These are phyloP conservation scores for Cyclotella sp. DNA, from an alignment of 108 stramenopile species.

Conservation along the genomic window DNA sequence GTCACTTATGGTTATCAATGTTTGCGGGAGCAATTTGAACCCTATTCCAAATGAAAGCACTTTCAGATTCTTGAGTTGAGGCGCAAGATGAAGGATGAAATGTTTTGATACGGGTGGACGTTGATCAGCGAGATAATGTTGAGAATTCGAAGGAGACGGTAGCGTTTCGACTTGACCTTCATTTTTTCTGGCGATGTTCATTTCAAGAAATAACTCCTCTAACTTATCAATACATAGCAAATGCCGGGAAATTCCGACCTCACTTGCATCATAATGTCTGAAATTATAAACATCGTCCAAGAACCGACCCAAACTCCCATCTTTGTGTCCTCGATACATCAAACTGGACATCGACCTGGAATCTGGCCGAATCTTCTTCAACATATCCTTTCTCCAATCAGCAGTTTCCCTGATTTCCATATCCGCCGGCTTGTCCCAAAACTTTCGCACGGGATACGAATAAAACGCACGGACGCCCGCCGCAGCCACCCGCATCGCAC, in stretches of 20 bases:
- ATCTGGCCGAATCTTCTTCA: slow-evolving; percentile 26
- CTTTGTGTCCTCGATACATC: slow-evolving; percentile 15
- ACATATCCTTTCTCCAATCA: neutral
- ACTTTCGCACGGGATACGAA: slow-evolving; percentile 10
- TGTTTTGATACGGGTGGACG: neutral
- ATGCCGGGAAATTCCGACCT: slow-evolving; percentile 12
- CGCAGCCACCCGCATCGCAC: neutral
- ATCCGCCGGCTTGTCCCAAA: slow-evolving; percentile 22
- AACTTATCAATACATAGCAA: slow-evolving; percentile 7
- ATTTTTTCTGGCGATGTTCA: neutral
- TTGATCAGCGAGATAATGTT: neutral
- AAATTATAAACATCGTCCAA: neutral
- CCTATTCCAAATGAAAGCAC: slow-evolving; percentile 27
- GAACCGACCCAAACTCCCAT: slow-evolving; percentile 11
- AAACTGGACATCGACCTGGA: slow-evolving; percentile 4
- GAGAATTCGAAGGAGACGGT: neutral
- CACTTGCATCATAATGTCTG: neutral
- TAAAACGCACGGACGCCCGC: slow-evolving; percentile 11
- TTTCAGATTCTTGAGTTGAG: slow-evolving; percentile 6
- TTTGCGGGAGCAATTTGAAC: slow-evolving; percentile 7
- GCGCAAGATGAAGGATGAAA: slow-evolving; percentile 11
- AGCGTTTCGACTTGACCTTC: no score
- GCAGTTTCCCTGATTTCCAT: slow-evolving; percentile 22
- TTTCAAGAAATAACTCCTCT: slow-evolving; percentile 24
- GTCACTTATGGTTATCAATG: slow-evolving; percentile 8